phyloP scores from a whole-genome alignment of 2,329 filamentous ascomycete genomes.

The Diplodia sapinea region DNA sequence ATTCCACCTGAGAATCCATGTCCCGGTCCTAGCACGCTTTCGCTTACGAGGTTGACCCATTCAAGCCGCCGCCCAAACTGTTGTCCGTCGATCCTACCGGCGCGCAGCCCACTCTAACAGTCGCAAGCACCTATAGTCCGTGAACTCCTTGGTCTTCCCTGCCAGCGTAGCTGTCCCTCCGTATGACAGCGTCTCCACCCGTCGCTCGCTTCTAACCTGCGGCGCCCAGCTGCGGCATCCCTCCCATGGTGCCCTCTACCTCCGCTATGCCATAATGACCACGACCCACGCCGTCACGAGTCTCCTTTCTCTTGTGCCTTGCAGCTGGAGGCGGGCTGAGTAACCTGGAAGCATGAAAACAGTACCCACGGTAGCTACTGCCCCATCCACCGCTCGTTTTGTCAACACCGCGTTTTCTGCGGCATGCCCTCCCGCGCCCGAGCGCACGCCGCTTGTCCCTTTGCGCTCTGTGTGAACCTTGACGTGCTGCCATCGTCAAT shows the following conservation, averaged over 20 bases:
- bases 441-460: constrained; percentile 8
- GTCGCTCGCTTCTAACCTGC: constrained; percentile 31
- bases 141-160: constrained; percentile 37
- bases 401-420: not conserved
- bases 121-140: constrained; percentile 31
- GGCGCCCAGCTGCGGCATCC: constrained; percentile 33
- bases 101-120: constrained; percentile 26
- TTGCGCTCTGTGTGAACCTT: constrained; percentile 10
- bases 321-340: constrained; percentile 42
- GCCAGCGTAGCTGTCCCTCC: constrained; percentile 34
- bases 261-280: constrained; percentile 50
- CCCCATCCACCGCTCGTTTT: not conserved
- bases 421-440: not conserved
- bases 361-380: constrained; percentile 50
- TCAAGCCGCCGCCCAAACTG: constrained; percentile 24
- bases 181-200: constrained; percentile 36
- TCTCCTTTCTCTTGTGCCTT: constrained; percentile 47
- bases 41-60: constrained; percentile 29
- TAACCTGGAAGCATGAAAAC: constrained; percentile 54
- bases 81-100: constrained; percentile 29
- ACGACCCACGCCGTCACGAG: constrained; percentile 43
- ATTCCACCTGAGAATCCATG: constrained; percentile 24
- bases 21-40: constrained; percentile 26
- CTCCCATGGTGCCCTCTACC: constrained; percentile 29
- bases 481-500: constrained; percentile 37